These are phyloP conservation scores for Solanum ahanhuiri DNA, from an alignment of 257 asterid genomes.

Conservation along the genomic window DNA sequence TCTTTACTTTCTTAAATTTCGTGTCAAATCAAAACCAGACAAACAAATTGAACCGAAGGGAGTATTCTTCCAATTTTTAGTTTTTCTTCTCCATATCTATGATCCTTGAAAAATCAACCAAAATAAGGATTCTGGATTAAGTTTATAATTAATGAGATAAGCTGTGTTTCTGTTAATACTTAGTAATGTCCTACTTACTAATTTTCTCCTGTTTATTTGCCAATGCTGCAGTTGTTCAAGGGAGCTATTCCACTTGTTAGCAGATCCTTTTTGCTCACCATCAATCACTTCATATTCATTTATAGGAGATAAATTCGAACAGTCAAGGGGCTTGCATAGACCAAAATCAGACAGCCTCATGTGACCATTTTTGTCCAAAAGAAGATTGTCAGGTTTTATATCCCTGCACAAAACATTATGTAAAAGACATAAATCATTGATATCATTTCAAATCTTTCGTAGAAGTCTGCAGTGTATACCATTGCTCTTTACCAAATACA, in stretches of 20 bases:
- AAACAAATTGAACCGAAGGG: not conserved
- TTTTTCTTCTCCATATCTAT: not conserved
- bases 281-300: slow-evolving; percentile 60
- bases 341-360: slow-evolving; percentile 73
- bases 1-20: not conserved
- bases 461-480: not conserved
- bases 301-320: slow-evolving; percentile 58
- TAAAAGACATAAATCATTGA: not conserved
- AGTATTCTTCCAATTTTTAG: not conserved
- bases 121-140: not conserved
- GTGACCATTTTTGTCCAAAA: slow-evolving; percentile 63
- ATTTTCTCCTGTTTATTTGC: slow-evolving; percentile 78
- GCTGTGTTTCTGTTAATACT: not conserved
- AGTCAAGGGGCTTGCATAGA: slow-evolving; percentile 64
- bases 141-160: not conserved
- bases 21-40: not conserved
- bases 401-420: slow-evolving; percentile 32
- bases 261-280: slow-evolving; percentile 50
- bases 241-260: slow-evolving; percentile 71
- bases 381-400: slow-evolving; percentile 76
- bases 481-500: not conserved
- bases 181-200: slow-evolving; percentile 34
- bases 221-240: slow-evolving; percentile 85
- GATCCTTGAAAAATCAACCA: not conserved
- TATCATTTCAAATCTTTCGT: not conserved